Base-by-base conservation (phyloP, 2,329 filamentous ascomycete species). In the Coniochaeta sp. region DNA sequence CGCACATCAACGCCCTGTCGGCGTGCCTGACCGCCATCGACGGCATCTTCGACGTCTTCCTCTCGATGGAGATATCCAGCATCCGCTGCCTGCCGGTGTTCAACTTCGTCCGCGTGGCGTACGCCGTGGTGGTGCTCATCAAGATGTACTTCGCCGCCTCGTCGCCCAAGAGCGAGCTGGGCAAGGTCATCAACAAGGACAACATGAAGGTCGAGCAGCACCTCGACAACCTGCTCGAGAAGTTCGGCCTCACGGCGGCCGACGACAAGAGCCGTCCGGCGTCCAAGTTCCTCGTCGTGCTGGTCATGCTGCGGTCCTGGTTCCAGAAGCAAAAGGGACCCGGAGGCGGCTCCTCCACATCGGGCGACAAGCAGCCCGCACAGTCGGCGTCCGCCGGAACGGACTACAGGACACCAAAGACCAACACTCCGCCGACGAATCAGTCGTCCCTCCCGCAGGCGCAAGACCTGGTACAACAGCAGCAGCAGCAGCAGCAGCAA, bases 61-160 rank as follows among this genome's bases (percentile, higher is more conserved):
- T 88, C 3, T 75, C 74, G 42, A 83, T 91, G 72, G 82, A 87
- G 56, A 71, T 84, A 16, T 71, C 76, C 4, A 78, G 77, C 44
- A 77, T 90, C 44, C 84, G 86, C 58, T 87, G 81, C 59, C 71
- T 91, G 10, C 89, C 89, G 19, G 87, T 89, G 2, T 87, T 89
- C 67, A 85, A 84, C 70, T 86, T 89, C 66, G 88, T 90, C 17
- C 84, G 89, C 30, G 84, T 90, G 19, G 84, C 88, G 12, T 91
- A 90, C 68, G 86, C 85, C 6, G 81, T 87, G 2, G 86, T 91
- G 22, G 84, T 89, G 34, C 76, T 91, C 40, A 88, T 90, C 70
- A 91, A 91, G 72, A 82, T 92, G 62, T 88, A 88, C 72, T 87
- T 89, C 57, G 84, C 86, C 9, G 85, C 87, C 3, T 82, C 83